Evolutionary conservation across 2,329 filamentous ascomycete species (phyloP), one percentile per base, ranked within the genome.

Genomic region (Pseudogymnoascus sp.): DNA sequence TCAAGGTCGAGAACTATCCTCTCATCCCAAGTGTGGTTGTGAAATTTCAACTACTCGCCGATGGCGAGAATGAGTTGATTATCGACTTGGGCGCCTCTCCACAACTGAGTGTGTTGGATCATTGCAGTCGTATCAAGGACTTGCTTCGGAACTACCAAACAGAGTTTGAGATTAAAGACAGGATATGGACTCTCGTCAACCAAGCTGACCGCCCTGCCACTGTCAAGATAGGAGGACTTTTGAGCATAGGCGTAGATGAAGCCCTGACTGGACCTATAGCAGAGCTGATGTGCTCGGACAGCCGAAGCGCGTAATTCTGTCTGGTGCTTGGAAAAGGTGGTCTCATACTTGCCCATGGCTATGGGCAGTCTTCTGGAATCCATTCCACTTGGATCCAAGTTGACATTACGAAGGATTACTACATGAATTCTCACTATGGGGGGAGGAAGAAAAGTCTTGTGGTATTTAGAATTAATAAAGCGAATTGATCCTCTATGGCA

Each of bases 111-210:
- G 18, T 43, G 39, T 18, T 43, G 5, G 39, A 43, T 43, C 39
- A 43, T 43, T 43, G 18, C 5, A 18, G 57, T 12, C 60, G 65
- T 2, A 62, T 71, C 0, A 60, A 64, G 6, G 59, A 65, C 9
- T 43, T 68, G 0, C 54, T 72, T 4, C 54, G 66, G 22, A 68
- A 72, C 30, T 69, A 62, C 7, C 70, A 72, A 60, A 69, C 70
- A 57, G 68, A 67, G 3, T 69, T 70, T 58, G 60, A 58, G 37
- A 54, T 62, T 7, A 71, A 71, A 43, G 67, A 69, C 18, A 66
- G 63, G 22, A 60, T 62, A 25, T 62, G 57, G 60, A 58, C 39
- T 43, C 18, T 43, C 11, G 39, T 43, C 39, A 6, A 9, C 39
- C 39, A 43, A 43, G 2, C 9, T 5, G 18, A 22, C 39, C 39